These are phyloP conservation scores for Barnettozyma pratensis DNA, from an alignment of 805 yeast genomes.

Conservation along the genomic window DNA sequence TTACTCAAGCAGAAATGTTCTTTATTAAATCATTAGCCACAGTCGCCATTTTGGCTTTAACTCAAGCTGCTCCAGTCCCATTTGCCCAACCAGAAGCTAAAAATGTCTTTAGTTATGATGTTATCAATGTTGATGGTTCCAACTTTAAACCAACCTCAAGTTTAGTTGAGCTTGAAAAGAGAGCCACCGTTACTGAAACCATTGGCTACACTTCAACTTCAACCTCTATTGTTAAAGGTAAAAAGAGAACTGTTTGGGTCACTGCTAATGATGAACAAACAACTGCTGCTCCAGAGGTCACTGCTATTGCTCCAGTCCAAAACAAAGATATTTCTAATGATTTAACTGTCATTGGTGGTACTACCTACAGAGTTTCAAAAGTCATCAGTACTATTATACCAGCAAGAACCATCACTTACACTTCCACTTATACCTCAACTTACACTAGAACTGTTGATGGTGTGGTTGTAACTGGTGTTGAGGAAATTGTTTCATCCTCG, in stretches of 20 bases:
- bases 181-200: constrained; percentile 17
- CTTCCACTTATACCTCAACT: constrained; percentile 7
- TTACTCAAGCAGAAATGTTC: constrained; percentile 14
- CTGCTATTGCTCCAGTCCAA: constrained; percentile 5
- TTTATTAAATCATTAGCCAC: constrained; percentile 20
- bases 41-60: constrained; percentile 17
- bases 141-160: constrained; percentile 21
- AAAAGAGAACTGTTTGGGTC: constrained; percentile 21
- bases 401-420: constrained; percentile 13
- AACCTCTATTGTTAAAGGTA: constrained; percentile 19
- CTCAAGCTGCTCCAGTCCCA: constrained; percentile 19
- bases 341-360: constrained; percentile 21
- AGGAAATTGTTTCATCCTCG: constrained; percentile 6
- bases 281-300: neutral
- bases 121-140: constrained; percentile 26
- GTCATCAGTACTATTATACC: constrained; percentile 23
- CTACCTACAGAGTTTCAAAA: constrained; percentile 22
- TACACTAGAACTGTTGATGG: constrained; percentile 19
- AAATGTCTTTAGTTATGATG: constrained; percentile 19
- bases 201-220: constrained; percentile 20
- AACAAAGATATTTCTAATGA: constrained; percentile 1
- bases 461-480: constrained; percentile 17
- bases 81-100: constrained; percentile 15
- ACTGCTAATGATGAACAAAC: constrained; percentile 19
- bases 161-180: constrained; percentile 10